Evolutionary conservation across 169 alveolate species (phyloP), one percentile per base, ranked within the genome.

Genomic region (Cyclospora cayetanensis): DNA sequence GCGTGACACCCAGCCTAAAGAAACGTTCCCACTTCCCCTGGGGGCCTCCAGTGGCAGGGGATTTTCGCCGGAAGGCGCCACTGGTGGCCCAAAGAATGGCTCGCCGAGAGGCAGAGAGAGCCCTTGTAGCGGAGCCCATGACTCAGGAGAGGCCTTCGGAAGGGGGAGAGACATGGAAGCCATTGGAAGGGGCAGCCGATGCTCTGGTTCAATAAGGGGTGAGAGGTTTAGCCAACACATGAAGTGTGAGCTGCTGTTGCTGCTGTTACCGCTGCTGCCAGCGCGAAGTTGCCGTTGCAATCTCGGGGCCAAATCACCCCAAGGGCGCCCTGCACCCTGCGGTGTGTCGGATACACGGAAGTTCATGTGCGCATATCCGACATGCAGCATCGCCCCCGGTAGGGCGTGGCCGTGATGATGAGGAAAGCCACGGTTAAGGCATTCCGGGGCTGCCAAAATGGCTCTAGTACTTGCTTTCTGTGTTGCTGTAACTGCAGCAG

Each of bases 1-100:
- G n/a, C n/a, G n/a, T n/a, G n/a, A n/a, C n/a, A n/a, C n/a, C n/a
- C n/a, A n/a, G n/a, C n/a, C n/a, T n/a, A n/a, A n/a, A n/a, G n/a
- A n/a, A n/a, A n/a, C n/a, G n/a, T n/a, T n/a, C n/a, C n/a, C n/a
- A n/a, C n/a, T n/a, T 3, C 76, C 39, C 76, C 12, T 11, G 37
- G 76, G 76, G 76, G 41, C 76, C 76, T 41, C 76, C 76, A 55
- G 70, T 4, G 70, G 70, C 5, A 9, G 12, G 76, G 76, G 76
- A 18, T n/a, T 41, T 41, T 18, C n/a, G 34, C n/a, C 22, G 76
- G 76, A 9, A n/a, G 11, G 41, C 76, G 20, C n/a, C n/a, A 1
- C 18, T 35, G 76, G 76, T 35, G 12, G 2, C 12, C 37, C 9
- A n/a, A 18, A 41, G 76, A 41, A 41, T 35, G 76, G 76, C 76